Evolutionary conservation across 805 yeast genomes (phyloP).

Genomic region (Cyberlindnera misumaiensis): DNA sequence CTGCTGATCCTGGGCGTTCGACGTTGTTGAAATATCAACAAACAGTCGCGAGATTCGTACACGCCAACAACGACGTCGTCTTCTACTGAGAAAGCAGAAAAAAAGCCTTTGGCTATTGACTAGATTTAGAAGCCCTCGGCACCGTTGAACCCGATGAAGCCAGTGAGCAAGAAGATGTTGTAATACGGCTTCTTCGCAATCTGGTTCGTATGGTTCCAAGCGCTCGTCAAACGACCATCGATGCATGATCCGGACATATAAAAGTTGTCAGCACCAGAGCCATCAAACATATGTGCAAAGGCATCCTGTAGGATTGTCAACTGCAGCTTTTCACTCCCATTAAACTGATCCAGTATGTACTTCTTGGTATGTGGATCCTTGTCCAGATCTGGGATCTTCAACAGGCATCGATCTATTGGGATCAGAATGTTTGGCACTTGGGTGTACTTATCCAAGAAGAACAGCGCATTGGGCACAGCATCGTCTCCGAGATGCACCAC

Average conservation of each 20-base stretch:
- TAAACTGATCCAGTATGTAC: conserved; percentile 56
- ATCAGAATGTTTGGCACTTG: conserved; percentile 74
- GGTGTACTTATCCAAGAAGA: conserved; percentile 71
- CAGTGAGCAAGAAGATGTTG: conserved; percentile 53
- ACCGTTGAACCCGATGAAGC: conserved; percentile 74
- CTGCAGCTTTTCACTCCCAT: conserved; percentile 46
- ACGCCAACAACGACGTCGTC: too few relatives aligned
- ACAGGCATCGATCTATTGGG: conserved; percentile 58
- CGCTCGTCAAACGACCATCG: conserved; percentile 74
- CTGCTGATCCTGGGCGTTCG: too few relatives aligned
- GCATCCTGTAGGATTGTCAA: conserved; percentile 35
- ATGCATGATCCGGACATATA: conserved; percentile 82
- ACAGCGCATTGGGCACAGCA: conserved; percentile 77
- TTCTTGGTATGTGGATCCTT: conserved; percentile 40
- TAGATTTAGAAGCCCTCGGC: conserved; percentile 45
- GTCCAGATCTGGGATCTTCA: conserved; percentile 46
- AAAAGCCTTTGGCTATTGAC: not conserved
- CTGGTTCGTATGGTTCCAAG: conserved; percentile 78
- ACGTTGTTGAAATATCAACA: too few relatives aligned
- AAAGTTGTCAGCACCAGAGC: conserved; percentile 79
- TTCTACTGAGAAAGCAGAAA: not conserved
- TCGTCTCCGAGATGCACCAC: conserved; percentile 79
- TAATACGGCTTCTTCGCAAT: conserved; percentile 61
- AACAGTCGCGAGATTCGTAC: too few relatives aligned
- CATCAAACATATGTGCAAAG: conserved; percentile 51